phyloP scores from a whole-genome alignment of 306 rosid species.

The Quercus mongolica region DNA sequence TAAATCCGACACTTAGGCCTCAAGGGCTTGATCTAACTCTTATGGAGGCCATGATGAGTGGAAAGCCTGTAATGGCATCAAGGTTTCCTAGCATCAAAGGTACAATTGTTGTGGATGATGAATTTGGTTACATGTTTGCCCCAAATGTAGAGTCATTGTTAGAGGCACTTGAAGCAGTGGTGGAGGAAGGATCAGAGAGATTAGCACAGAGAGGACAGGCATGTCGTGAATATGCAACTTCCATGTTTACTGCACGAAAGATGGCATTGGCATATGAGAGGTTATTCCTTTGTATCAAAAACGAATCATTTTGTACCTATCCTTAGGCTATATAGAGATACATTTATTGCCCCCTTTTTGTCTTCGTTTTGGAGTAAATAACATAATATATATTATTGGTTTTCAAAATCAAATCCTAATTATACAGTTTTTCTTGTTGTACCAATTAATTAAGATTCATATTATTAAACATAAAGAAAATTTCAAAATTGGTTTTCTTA shows the following conservation, averaged over 20 bases:
- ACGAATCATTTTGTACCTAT: constrained; percentile 59
- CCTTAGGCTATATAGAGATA: constrained; percentile 21
- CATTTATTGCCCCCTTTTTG: neutral
- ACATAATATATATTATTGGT: neutral
- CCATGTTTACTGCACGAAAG: constrained; percentile 84
- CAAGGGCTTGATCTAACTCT: constrained; percentile 94
- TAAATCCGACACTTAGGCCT: constrained; percentile 87
- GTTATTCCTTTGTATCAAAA: constrained; percentile 75
- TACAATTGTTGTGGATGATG: constrained; percentile 70
- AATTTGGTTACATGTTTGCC: constrained; percentile 79
- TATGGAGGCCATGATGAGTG: constrained; percentile 96
- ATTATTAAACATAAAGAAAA: no score
- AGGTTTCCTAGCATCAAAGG: constrained; percentile 92
- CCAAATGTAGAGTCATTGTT: constrained; percentile 76
- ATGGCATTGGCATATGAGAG: constrained; percentile 94
- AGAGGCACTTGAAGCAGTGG: constrained; percentile 64
- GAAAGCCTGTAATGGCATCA: constrained; percentile 82
- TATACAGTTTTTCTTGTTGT: no score
- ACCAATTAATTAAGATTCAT: no score
- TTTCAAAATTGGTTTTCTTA: no score
- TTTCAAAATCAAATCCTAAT: no score
- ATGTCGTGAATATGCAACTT: constrained; percentile 56
- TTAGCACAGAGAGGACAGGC: constrained; percentile 66
- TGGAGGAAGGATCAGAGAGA: constrained; percentile 61
- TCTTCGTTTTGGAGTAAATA: neutral